phyloP scores from a whole-genome alignment of 2,329 filamentous ascomycete genomes.

The Parastagonospora avenae region DNA sequence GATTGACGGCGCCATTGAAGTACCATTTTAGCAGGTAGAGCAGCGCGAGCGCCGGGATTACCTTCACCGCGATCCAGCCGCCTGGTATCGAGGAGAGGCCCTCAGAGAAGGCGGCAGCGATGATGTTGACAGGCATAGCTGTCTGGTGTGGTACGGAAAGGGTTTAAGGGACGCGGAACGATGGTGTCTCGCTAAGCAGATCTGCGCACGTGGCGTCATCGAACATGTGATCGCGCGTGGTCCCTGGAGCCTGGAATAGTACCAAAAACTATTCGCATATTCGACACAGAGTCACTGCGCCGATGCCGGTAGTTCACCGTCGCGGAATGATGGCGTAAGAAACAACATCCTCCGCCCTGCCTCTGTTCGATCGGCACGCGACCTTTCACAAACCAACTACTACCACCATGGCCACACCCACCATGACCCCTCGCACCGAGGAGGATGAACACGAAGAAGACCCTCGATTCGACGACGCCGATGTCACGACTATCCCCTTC shows the following conservation, averaged over 20 bases:
- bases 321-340: background rate
- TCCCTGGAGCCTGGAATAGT: constrained; percentile 13
- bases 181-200: constrained; percentile 29
- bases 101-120: constrained; percentile 59
- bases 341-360: background rate
- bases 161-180: constrained; percentile 27
- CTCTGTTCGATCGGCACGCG: background rate
- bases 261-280: background rate
- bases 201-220: constrained; percentile 33
- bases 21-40: constrained; percentile 72
- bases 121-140: constrained; percentile 66
- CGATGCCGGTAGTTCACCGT: constrained; percentile 16
- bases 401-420: constrained; percentile 11
- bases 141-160: constrained; percentile 24
- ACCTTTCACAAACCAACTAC: background rate
- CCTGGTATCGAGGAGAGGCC: constrained; percentile 62
- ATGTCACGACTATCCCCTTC: constrained; percentile 64
- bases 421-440: constrained; percentile 2
- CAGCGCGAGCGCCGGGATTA: constrained; percentile 57
- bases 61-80: constrained; percentile 58
- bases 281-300: constrained; percentile 1
- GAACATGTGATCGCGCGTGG: constrained; percentile 32
- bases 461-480: constrained; percentile 47
- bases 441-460: constrained; percentile 21
- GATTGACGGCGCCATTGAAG: constrained; percentile 75